Evolutionary conservation across 352 stramenopile species (phyloP).

Genomic region (Globisporangium solare): DNA sequence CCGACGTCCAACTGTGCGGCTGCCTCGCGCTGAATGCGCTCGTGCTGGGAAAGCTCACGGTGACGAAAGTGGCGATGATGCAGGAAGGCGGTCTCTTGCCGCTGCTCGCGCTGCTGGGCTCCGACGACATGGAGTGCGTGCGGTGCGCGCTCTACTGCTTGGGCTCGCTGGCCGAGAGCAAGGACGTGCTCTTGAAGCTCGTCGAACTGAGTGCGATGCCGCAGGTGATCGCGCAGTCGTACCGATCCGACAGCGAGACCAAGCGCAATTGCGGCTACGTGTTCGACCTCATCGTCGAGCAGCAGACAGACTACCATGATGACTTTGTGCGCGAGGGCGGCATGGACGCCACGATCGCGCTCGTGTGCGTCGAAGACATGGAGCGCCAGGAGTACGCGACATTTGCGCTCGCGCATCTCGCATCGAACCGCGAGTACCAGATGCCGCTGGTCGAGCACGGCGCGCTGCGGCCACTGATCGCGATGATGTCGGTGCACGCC

Average conservation of each 20-base stretch:
- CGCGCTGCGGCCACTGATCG: constrained; percentile 91
- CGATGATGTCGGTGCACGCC: constrained; percentile 93
- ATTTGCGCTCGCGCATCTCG: constrained; percentile 93
- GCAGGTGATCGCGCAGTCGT: constrained; percentile 76
- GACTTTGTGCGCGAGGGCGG: constrained; percentile 84
- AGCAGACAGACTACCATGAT: constrained; percentile 90
- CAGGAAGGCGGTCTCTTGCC: constrained; percentile 87
- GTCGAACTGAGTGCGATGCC: constrained; percentile 86
- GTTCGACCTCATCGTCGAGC: constrained; percentile 87
- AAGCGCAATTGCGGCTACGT: constrained; percentile 92
- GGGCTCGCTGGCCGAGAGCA: constrained; percentile 90
- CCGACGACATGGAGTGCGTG: constrained; percentile 87
- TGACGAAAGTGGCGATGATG: constrained; percentile 89
- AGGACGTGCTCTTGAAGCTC: constrained; percentile 88
- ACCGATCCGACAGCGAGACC: constrained; percentile 88
- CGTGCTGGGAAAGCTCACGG: constrained; percentile 74
- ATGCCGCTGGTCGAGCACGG: constrained; percentile 89
- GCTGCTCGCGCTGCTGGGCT: constrained; percentile 84
- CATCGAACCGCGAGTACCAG: constrained; percentile 93
- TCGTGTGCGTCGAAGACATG: constrained; percentile 92
- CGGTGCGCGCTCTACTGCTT: constrained; percentile 90
- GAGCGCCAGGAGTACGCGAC: constrained; percentile 96
- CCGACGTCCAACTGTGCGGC: constrained; percentile 91
- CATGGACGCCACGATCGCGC: constrained; percentile 85
- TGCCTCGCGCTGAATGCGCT: constrained; percentile 91